Percentiles rank a stretch among this genome's conserved stretches.
Conservation (phyloP, 1,284 basidiomycete genomes). For the Cryptococcus sp. region DNA sequence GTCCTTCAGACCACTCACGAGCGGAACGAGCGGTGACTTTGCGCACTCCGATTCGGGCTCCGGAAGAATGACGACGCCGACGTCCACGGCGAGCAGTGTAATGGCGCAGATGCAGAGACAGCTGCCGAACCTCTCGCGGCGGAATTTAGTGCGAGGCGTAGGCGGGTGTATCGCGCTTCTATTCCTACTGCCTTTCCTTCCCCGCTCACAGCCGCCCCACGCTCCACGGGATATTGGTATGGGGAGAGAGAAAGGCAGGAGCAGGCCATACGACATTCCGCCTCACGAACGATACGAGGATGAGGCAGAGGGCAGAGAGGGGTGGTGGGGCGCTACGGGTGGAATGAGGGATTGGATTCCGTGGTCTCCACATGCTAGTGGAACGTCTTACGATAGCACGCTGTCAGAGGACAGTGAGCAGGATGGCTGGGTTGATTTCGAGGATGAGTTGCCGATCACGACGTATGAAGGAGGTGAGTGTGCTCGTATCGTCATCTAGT, state of each 20-base stretch:
- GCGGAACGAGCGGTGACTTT: background rate
- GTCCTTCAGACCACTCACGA: too few relatives aligned
- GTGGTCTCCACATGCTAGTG: too few relatives aligned
- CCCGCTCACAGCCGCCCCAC: too few relatives aligned
- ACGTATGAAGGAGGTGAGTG: constrained; percentile 39
- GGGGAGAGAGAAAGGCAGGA: too few relatives aligned
- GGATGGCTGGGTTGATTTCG: constrained; percentile 30
- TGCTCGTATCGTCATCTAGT: background rate
- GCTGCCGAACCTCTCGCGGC: background rate
- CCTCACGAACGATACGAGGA: too few relatives aligned
- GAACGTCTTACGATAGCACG: too few relatives aligned
- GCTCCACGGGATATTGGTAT: too few relatives aligned
- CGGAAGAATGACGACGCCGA: too few relatives aligned
- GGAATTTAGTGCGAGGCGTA: background rate
- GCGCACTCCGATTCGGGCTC: too few relatives aligned
- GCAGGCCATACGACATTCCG: too few relatives aligned
- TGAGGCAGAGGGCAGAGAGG: background rate
- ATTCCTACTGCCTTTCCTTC: background rate
- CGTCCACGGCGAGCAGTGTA: too few relatives aligned
- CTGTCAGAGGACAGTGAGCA: background rate
- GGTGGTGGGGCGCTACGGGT: background rate
- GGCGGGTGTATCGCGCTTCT: background rate
- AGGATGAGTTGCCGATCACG: constrained; percentile 23
- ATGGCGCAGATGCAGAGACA: too few relatives aligned
- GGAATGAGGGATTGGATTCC: constrained; percentile 2